Base-by-base conservation (phyloP, 75 land plant genomes). In the Picea glauca region DNA sequence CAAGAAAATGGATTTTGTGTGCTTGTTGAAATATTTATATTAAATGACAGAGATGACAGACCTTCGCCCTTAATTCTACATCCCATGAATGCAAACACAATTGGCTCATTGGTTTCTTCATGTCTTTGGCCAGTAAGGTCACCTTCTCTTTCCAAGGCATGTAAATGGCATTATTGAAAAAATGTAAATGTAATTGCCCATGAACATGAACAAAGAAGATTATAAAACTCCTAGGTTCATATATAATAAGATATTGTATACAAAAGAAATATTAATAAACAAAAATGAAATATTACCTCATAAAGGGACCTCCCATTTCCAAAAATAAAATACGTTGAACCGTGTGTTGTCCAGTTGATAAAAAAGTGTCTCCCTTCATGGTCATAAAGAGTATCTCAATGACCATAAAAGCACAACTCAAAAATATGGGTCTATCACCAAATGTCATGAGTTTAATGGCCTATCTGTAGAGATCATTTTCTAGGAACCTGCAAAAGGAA, bases 231-330 rank as follows among this genome's bases (percentile, higher is more conserved):
- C 5, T 0, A 43, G 46, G 5, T 43, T 43, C 0, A 3, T 0
- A 5, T 5, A 43, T 43, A 43, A 43, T 43, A 43, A 43, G 46
- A 43, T 5, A 4, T 43, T 43, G 46, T 4, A 43, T 0, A 43
- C 5, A 43, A 43, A 43, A 4, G 38, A 3, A 35, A 35, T 35
- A 35, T 35, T 1, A 35, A 35, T 1, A 35, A 35, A 35, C 38
- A 35, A 35, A 35, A 35, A 35, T 3, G 0, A 35, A 30, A 20
- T 61, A 6, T 61, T 61, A 63, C 76, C 66, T 78, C 59, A 58
- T 83, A 83, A 38, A 83, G 75, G 12, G 84, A 83, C 57, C 84
- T 74, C 15, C 84, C 84, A 35, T 83, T 74, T 70, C 84, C 84
- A 66, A 83, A 83, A 5, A 83, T 75, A 50, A 83, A 83, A 50